Evolutionary conservation across 306 rosid species (phyloP).

Genomic region (Medicago lupulina): DNA sequence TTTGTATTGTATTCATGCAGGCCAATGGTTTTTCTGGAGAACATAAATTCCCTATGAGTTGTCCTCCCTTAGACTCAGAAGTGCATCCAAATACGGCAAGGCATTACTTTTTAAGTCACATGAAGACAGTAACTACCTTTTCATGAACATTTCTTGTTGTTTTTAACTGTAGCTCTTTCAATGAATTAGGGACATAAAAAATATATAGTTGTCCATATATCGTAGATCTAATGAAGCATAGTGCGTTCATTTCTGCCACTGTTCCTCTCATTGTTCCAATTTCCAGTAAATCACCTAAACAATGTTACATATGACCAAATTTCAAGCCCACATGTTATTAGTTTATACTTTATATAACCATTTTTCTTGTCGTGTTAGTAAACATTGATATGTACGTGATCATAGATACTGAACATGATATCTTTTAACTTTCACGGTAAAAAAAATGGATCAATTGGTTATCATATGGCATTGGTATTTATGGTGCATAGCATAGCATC

Average conservation of each 20-base stretch:
- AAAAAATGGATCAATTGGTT: background rate
- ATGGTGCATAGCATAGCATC: background rate
- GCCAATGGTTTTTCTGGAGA: background rate
- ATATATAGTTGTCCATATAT: too few species aligned
- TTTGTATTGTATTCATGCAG: background rate
- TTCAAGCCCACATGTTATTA: background rate
- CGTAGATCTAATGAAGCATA: too few species aligned
- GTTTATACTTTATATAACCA: too few species aligned
- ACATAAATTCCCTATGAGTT: background rate
- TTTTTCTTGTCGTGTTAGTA: too few species aligned
- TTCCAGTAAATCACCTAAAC: too few species aligned
- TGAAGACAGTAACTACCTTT: slow-evolving; percentile 16
- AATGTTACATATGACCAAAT: too few species aligned
- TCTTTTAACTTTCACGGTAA: too few species aligned
- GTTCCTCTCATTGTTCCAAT: too few species aligned
- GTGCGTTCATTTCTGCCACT: too few species aligned
- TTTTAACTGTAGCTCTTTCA: background rate
- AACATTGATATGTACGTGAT: too few species aligned
- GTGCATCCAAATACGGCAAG: background rate
- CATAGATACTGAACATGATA: too few species aligned
- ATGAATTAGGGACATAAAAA: too few species aligned
- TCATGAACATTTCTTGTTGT: background rate
- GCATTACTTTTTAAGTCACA: background rate
- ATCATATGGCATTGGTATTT: background rate
- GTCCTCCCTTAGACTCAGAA: background rate